Evolutionary conservation across 2,329 filamentous ascomycete species (phyloP).

Genomic region (Chaetomiaceae sp.): DNA sequence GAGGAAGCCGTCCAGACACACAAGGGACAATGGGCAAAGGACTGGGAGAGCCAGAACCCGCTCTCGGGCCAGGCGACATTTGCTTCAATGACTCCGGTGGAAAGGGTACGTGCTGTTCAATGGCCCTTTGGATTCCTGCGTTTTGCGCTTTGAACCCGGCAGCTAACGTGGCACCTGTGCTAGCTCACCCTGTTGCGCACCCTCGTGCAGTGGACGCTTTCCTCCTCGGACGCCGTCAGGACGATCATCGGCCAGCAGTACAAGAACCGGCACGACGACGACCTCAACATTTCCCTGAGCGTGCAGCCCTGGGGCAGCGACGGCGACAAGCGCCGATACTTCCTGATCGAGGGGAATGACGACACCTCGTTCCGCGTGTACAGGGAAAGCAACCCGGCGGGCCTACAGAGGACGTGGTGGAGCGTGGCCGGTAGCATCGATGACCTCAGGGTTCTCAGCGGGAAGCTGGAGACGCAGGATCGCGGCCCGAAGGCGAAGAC

Average conservation of each 20-base stretch:
- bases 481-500: slow-evolving; percentile 74
- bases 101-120: slow-evolving; percentile 58
- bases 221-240: slow-evolving; percentile 79
- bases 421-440: slow-evolving; percentile 88
- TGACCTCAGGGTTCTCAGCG: slow-evolving; percentile 67
- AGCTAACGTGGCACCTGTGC: slow-evolving; percentile 12
- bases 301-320: slow-evolving; percentile 76
- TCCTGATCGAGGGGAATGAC: slow-evolving; percentile 85
- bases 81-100: slow-evolving; percentile 69
- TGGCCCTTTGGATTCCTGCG: not conserved
- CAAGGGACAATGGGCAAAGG: slow-evolving; percentile 78
- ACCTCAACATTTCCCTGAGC: slow-evolving; percentile 74
- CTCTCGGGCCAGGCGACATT: slow-evolving; percentile 76
- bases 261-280: slow-evolving; percentile 78
- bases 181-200: slow-evolving; percentile 79
- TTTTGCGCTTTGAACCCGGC: not conserved
- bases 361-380: slow-evolving; percentile 94
- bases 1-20: slow-evolving; percentile 87
- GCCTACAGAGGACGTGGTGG: slow-evolving; percentile 77
- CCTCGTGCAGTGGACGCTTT: slow-evolving; percentile 80
- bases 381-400: slow-evolving; percentile 79
- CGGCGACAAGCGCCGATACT: slow-evolving; percentile 88
- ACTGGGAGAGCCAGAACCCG: slow-evolving; percentile 80
- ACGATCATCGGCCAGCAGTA: slow-evolving; percentile 79
- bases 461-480: slow-evolving; percentile 70